These are phyloP conservation scores for Harringtonia aguacate DNA, from an alignment of 2,329 filamentous ascomycete species.

Conservation along the genomic window DNA sequence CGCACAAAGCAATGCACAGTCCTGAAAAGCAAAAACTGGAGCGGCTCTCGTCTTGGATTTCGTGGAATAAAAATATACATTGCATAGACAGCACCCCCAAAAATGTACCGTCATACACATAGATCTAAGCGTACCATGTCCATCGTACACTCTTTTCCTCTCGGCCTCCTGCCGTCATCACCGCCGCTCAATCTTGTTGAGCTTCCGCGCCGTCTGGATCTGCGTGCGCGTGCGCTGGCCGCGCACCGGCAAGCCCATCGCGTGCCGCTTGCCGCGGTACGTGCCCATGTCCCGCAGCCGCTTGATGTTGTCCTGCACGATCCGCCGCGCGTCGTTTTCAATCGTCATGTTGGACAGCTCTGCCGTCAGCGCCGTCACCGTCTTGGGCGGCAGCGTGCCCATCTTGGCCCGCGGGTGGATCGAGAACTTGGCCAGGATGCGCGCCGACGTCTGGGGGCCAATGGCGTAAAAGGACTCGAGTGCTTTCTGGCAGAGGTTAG, in stretches of 20 bases:
- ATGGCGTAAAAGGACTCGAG: conserved; percentile 83
- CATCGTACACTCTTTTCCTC: background rate
- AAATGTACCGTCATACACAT: no score
- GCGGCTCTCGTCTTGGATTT: no score
- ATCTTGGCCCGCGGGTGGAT: conserved; percentile 79
- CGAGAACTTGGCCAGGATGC: conserved; percentile 78
- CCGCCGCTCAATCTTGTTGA: conserved; percentile 46
- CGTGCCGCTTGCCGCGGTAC: conserved; percentile 82
- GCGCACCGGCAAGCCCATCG: conserved; percentile 82
- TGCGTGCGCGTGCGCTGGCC: conserved; percentile 82
- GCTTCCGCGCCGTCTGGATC: conserved; percentile 47
- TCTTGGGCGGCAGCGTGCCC: conserved; percentile 62
- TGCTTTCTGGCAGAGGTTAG: conserved; percentile 41
- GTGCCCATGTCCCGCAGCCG: conserved; percentile 83
- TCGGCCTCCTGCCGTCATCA: conserved; percentile 13
- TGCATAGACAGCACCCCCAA: no score
- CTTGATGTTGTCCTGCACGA: conserved; percentile 75
- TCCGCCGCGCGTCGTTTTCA: conserved; percentile 73
- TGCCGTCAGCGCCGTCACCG: conserved; percentile 70
- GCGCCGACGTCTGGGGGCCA: conserved; percentile 56
- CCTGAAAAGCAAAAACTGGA: no score
- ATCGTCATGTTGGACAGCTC: conserved; percentile 88
- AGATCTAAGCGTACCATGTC: background rate
- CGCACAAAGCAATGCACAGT: no score
- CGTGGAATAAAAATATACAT: no score